A percentile compares a stretch with the other conserved stretches of the same genome.
Conservation (phyloP, 2,329 filamentous ascomycete genomes). For the Diaporthe nobilis region DNA sequence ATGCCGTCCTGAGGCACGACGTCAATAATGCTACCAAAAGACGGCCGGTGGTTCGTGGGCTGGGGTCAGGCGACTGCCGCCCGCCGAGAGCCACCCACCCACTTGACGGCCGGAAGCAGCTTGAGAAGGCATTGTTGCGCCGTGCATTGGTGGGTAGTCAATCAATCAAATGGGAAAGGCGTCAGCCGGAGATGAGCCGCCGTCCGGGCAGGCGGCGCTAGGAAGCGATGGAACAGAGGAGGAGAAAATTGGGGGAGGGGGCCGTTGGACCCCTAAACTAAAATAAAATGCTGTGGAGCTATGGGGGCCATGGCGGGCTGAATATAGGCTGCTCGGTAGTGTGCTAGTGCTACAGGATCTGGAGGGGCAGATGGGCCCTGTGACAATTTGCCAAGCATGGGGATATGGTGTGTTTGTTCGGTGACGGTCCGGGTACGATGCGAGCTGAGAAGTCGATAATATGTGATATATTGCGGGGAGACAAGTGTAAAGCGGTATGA, state of each 20-base stretch:
- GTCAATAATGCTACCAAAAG: neutral
- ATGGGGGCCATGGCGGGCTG: neutral
- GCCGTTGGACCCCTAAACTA: conserved; percentile 29
- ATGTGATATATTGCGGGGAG: neutral
- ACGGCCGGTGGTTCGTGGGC: neutral
- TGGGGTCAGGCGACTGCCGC: conserved; percentile 6
- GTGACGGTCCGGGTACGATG: conserved; percentile 8
- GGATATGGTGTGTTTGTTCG: conserved; percentile 8
- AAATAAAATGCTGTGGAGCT: conserved; percentile 10
- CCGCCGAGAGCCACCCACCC: conserved; percentile 11
- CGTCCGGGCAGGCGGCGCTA: conserved; percentile 9
- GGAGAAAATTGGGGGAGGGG: neutral
- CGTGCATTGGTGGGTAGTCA: neutral
- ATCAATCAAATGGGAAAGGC: neutral
- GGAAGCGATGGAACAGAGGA: conserved; percentile 10
- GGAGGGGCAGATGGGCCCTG: conserved; percentile 5
- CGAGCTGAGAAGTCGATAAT: neutral
- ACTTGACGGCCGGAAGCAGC: neutral
- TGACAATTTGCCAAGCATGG: conserved; percentile 19
- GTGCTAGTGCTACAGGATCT: neutral
- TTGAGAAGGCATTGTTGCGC: neutral
- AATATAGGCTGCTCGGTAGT: conserved; percentile 11
- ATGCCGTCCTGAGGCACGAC: neutral
- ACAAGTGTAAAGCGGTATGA: neutral
- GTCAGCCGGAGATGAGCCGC: conserved; percentile 29